Evolutionary conservation across 495 filamentous ascomycete genomes (phyloP).

Genomic region (Entonaema liquescens): DNA sequence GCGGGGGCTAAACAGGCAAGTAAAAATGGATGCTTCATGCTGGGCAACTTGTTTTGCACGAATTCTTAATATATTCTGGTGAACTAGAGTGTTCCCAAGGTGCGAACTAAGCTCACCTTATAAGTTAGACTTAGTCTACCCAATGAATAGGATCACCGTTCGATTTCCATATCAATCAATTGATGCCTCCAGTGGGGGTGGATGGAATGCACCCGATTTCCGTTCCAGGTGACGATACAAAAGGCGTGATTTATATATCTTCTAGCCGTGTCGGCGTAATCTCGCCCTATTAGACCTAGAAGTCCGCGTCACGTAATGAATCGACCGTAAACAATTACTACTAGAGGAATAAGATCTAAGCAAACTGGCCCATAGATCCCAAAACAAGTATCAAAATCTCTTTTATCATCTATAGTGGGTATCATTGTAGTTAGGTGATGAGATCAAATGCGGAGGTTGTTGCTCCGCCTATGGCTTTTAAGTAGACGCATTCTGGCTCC

Average conservation of each 20-base stretch:
- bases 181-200: neutral
- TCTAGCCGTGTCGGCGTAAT: conserved; percentile 1
- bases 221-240: neutral
- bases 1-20: conserved; percentile 43
- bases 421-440: conserved; percentile 31
- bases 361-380: neutral
- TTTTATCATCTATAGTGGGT: conserved; percentile 29
- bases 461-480: conserved; percentile 25
- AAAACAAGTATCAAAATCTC: neutral
- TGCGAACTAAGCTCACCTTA: conserved; percentile 15
- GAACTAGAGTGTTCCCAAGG: neutral
- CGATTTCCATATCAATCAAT: conserved; percentile 10
- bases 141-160: neutral
- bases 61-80: neutral
- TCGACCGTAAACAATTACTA: conserved; percentile 6
- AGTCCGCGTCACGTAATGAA: conserved; percentile 4
- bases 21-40: conserved; percentile 46
- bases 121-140: neutral
- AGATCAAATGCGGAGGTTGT: conserved; percentile 30
- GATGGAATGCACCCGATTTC: neutral
- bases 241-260: neutral
- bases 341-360: neutral
- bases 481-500: conserved; percentile 8
- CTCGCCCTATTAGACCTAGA: neutral
- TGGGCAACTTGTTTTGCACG: conserved; percentile 1